phyloP scores from a whole-genome alignment of 139 green algal species.

The Chlorella ohadii region DNA sequence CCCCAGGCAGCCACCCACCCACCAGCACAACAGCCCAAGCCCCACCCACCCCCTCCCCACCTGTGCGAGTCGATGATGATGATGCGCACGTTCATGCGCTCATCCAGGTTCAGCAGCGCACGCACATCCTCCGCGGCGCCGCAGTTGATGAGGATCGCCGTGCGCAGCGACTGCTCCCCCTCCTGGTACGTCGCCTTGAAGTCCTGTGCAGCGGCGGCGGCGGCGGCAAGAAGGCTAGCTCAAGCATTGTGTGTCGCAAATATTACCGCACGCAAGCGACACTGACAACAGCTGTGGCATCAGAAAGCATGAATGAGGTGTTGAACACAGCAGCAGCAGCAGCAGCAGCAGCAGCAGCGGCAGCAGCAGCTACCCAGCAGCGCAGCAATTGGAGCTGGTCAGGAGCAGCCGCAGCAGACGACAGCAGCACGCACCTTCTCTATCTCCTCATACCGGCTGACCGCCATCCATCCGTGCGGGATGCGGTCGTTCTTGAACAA shows the following conservation, averaged over 20 bases:
- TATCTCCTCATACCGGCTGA: conserved; percentile 50
- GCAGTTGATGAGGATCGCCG: conserved; percentile 89
- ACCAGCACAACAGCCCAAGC: neutral
- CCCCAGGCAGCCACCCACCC: too few species aligned
- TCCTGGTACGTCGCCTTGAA: conserved; percentile 18
- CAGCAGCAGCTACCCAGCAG: neutral
- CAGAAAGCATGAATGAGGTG: neutral
- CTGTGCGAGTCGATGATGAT: conserved; percentile 87
- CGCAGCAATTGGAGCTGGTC: too few species aligned
- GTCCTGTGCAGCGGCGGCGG: neutral
- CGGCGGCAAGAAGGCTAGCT: too few species aligned
- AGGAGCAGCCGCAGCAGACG: too few species aligned
- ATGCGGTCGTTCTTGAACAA: conserved; percentile 51
- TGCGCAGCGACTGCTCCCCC: conserved; percentile 58
- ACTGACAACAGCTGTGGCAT: neutral
- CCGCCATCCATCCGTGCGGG: conserved; percentile 48
- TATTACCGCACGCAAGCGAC: too few species aligned
- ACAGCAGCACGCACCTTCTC: neutral
- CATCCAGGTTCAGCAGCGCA: conserved; percentile 44
- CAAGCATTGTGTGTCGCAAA: too few species aligned
- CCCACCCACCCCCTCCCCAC: neutral
- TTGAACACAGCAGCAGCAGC: neutral
- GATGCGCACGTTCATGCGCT: conserved; percentile 60
- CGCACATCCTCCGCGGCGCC: conserved; percentile 76
- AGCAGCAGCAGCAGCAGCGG: too few species aligned